Evolutionary conservation across 352 stramenopile species (phyloP).

Genomic region (Globisporangium megalacanthum): DNA sequence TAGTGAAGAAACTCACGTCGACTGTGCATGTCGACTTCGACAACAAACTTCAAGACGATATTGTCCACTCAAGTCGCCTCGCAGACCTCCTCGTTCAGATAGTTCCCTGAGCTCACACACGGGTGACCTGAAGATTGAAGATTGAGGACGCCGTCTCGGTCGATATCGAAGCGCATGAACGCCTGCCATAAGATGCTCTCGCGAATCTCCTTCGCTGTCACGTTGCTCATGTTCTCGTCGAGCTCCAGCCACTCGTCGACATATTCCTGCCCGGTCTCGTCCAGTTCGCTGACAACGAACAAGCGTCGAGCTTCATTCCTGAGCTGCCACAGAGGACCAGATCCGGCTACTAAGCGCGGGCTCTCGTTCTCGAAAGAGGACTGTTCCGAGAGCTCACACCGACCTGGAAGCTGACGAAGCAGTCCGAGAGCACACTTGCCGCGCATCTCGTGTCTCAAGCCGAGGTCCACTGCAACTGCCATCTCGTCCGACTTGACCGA

Average conservation of each 20-base stretch:
- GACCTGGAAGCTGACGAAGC: conserved; percentile 35
- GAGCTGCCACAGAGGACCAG: conserved; percentile 7
- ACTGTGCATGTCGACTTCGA: too few species aligned
- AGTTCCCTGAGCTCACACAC: neutral
- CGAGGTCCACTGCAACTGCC: conserved; percentile 23
- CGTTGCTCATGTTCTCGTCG: conserved; percentile 13
- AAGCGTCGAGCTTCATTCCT: conserved; percentile 15
- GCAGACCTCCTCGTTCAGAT: too few species aligned
- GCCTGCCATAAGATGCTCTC: conserved; percentile 27
- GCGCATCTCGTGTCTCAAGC: conserved; percentile 26
- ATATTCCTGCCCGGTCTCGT: conserved; percentile 31
- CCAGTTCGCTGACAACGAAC: conserved; percentile 29
- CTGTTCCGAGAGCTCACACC: neutral
- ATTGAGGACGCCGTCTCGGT: conserved; percentile 33
- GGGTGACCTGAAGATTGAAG: conserved; percentile 28
- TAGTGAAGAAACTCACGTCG: neutral
- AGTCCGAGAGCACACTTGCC: conserved; percentile 11
- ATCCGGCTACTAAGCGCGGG: neutral
- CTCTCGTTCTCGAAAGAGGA: conserved; percentile 1
- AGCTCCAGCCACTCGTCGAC: conserved; percentile 19
- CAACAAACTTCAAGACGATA: too few species aligned
- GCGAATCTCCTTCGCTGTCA: conserved; percentile 37
- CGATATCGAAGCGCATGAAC: conserved; percentile 37
- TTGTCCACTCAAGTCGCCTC: too few species aligned
- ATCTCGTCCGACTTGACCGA: conserved; percentile 17